Percentiles rank a stretch among this genome's conserved stretches.
phyloP scores from a whole-genome alignment of 805 yeast genomes.

The Candida adriatica region DNA sequence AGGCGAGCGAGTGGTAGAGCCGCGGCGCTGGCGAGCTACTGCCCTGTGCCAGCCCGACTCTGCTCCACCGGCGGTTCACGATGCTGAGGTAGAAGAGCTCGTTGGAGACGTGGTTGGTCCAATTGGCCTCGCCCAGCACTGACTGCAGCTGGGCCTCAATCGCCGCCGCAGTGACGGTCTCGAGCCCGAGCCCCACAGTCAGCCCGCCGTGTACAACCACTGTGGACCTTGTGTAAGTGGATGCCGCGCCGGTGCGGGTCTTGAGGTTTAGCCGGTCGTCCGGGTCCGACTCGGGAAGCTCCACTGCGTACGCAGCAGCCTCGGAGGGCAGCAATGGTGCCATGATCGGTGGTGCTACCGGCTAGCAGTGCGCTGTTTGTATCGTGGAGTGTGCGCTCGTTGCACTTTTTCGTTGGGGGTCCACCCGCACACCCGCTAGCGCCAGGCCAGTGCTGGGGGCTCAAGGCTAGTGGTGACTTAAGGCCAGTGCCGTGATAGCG shows the following conservation, averaged over 20 bases:
- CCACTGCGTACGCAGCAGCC: constrained; percentile 49
- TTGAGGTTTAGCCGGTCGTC: constrained; percentile 51
- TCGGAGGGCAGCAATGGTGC: constrained; percentile 59
- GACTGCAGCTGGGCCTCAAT: constrained; percentile 10
- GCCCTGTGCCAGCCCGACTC: constrained; percentile 26
- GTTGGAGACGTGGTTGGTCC: constrained; percentile 36
- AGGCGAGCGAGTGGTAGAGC: constrained; percentile 52
- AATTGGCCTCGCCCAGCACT: constrained; percentile 2
- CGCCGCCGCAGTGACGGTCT: constrained; percentile 7
- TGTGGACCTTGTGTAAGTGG: constrained; percentile 49
- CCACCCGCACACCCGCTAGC: too few species aligned
- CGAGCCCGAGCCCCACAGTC: constrained; percentile 39
- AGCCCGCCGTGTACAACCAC: constrained; percentile 66
- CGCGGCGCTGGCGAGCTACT: constrained; percentile 27
- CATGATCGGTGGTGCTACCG: too few species aligned
- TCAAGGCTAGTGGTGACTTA: too few species aligned
- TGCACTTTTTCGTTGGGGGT: too few species aligned
- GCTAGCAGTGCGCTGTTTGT: too few species aligned
- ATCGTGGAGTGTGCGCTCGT: too few species aligned
- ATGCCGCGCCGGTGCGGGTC: constrained; percentile 63
- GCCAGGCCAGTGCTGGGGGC: too few species aligned
- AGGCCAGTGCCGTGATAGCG: too few species aligned
- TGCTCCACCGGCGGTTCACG: constrained; percentile 51
- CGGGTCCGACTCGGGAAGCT: constrained; percentile 42
- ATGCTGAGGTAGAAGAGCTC: constrained; percentile 57